Evolutionary conservation across 1,284 basidiomycete genomes (phyloP), one percentile per base, ranked within the genome.

Genomic region (Schizopora paradoxa): DNA sequence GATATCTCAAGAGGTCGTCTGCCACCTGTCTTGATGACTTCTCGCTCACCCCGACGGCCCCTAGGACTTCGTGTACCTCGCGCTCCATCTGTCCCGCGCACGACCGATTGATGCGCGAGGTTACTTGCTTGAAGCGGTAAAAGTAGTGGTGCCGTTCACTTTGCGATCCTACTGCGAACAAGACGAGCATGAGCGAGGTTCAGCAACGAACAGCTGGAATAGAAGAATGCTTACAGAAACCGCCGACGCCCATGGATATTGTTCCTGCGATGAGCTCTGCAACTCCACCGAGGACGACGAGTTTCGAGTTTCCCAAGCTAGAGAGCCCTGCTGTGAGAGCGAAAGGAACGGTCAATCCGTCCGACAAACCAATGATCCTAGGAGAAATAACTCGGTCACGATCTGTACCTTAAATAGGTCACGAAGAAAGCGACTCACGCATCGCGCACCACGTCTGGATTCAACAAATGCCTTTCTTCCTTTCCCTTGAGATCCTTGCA

Each of bases 201-300:
- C n/a, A 41, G 18, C 6, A 35, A 23, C 33, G n/a, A n/a, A n/a
- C 14, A 10, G 8, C 6, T 6, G 29, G 22, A n/a, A 23, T 23
- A 6, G 16, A 16, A 39, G 26, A 33, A 28, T 21, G 58, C 61
- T 42, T 51, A 68, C 66, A 83, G 74, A 95, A 97, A 19, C 95
- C 95, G 47, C 95, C 95, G 40, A 98, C 88, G 50, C 94, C 94
- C 95, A 98, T 99, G 0, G 83, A 86, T 51, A 98, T 91, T 6
- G 92, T 88, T n/a, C 94, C 93, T 2, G 92, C 91, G 49, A 93
- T 89, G 53, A 96, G 82, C 63, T 97, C 91, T 22, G 94, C 90
- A 41, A 96, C 68, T 38, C 94, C 91, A 56, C 91, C 90, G 39
- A 96, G 74, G 37, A 97, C 88, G 56, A 97, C 94, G 28, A 96